A percentile compares a stretch with the other conserved stretches of the same genome.
Evolutionary conservation across 139 green algal species (phyloP).

Genomic region (Chlamydomonas incerta): DNA sequence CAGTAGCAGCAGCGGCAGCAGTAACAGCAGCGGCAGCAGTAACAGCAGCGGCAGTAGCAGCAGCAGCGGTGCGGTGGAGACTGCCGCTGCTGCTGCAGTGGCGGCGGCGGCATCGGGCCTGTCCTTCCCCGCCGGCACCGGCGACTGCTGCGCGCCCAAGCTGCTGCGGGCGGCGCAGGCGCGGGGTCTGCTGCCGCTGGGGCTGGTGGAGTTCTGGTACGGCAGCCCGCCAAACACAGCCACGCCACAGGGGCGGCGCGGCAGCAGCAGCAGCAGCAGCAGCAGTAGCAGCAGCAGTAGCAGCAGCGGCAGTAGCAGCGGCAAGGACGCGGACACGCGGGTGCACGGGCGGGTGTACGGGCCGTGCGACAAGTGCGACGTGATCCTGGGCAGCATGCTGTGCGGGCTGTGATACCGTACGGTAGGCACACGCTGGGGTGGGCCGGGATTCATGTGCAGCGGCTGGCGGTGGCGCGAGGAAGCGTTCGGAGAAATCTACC

Average conservation of each 20-base stretch:
- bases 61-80: too few species aligned
- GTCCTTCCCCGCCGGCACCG: conserved; percentile 51
- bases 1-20: too few species aligned
- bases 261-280: too few species aligned
- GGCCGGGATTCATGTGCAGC: too few species aligned
- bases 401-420: too few species aligned
- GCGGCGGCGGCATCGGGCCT: background rate
- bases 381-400: conserved; percentile 58
- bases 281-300: too few species aligned
- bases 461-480: too few species aligned
- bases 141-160: conserved; percentile 67
- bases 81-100: too few species aligned
- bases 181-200: conserved; percentile 30
- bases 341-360: conserved; percentile 49
- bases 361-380: conserved; percentile 54
- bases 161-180: conserved; percentile 52
- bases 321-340: background rate
- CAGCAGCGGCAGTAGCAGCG: background rate
- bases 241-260: conserved; percentile 28
- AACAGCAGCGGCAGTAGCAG: too few species aligned
- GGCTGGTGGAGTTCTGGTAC: conserved; percentile 61
- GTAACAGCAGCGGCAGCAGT: too few species aligned
- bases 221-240: conserved; percentile 51
- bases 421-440: too few species aligned
- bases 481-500: too few species aligned